These are phyloP conservation scores for Mycena floridula DNA, from an alignment of 768 basidiomycete species.

Conservation along the genomic window DNA sequence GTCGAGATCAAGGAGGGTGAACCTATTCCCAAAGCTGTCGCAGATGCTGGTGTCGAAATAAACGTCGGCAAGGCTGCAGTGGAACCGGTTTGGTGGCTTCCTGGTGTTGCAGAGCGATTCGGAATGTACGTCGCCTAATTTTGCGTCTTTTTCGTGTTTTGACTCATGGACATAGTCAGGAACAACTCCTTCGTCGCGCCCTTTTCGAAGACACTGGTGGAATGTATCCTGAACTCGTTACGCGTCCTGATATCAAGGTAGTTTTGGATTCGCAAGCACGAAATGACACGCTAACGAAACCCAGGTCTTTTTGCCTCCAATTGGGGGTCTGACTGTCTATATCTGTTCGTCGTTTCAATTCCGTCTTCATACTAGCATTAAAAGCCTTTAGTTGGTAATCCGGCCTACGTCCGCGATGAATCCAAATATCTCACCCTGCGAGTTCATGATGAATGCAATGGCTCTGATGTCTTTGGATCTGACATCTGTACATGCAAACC, in stretches of 20 bases:
- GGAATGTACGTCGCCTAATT: constrained; percentile 58
- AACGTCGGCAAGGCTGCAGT: constrained; percentile 89
- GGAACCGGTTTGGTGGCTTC: constrained; percentile 95
- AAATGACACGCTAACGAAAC: too few species aligned
- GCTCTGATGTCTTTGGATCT: constrained; percentile 94
- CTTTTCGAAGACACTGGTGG: constrained; percentile 96
- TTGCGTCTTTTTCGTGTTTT: not conserved
- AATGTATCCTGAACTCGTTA: constrained; percentile 94
- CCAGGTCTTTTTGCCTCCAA: constrained; percentile 94
- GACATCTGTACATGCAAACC: constrained; percentile 93
- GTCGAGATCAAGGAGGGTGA: constrained; percentile 66
- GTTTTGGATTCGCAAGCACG: too few species aligned
- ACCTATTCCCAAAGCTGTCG: constrained; percentile 40
- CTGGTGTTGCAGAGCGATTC: constrained; percentile 91
- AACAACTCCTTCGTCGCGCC: constrained; percentile 78
- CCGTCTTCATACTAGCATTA: not conserved
- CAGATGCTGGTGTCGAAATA: constrained; percentile 88
- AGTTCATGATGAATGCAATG: constrained; percentile 95
- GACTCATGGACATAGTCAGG: constrained; percentile 45
- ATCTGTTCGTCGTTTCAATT: constrained; percentile 50
- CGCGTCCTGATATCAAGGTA: constrained; percentile 92
- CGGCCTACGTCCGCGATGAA: constrained; percentile 68
- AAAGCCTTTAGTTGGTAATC: constrained; percentile 62
- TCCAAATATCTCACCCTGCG: constrained; percentile 80
- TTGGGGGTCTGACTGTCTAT: constrained; percentile 87